Evolutionary conservation across 768 basidiomycete species (phyloP), one percentile per base, ranked within the genome.

Genomic region (Suillus discolor): DNA sequence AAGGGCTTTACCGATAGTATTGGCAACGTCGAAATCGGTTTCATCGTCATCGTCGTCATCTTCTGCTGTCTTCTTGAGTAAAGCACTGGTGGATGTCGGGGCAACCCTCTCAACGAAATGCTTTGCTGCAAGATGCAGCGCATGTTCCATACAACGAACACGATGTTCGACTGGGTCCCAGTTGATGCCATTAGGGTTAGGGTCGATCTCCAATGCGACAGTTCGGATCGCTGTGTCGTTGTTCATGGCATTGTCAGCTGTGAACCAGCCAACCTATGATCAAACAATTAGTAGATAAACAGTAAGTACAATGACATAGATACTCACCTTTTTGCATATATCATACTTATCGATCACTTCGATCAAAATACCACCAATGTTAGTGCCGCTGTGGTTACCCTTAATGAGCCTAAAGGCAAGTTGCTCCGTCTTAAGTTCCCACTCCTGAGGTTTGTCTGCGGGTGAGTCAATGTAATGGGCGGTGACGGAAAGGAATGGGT

Each of bases 131-230:
- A 78, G 74, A 64, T 78, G 68, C 18, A 78, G 57, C 0, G 69
- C 66, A 57, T 79, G 78, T 62, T 79, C 78, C 71, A 79, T 78
- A 68, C 78, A 79, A 47, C 74, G 74, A 57, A 42, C 51, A 28
- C 15, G 8, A 53, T 53, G 51, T 28, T 62, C 31, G 53, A 45
- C 18, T 62, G 61, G 66, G 57, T 69, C 65, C 75, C 75, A 79
- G 5, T 66, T 39, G 25, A 54, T 44, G 38, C 63, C 57, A n/a
- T 42, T 15, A 25, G 69, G 64, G 28, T 42, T 15, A 25, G 69
- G 64, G 28, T 70, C 66, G 13, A 72, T 53, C 15, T 16, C 45
- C 5, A 62, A n/a, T 15, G 68, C 67, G 20, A 77, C 62, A n/a
- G 64, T 67, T 20, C 53, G n/a, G 31, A 77, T 62, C 0, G 72